A percentile compares a stretch with the other conserved stretches of the same genome.
Evolutionary conservation across 495 filamentous ascomycete genomes (phyloP).

Genomic region (Xylaria sp.): DNA sequence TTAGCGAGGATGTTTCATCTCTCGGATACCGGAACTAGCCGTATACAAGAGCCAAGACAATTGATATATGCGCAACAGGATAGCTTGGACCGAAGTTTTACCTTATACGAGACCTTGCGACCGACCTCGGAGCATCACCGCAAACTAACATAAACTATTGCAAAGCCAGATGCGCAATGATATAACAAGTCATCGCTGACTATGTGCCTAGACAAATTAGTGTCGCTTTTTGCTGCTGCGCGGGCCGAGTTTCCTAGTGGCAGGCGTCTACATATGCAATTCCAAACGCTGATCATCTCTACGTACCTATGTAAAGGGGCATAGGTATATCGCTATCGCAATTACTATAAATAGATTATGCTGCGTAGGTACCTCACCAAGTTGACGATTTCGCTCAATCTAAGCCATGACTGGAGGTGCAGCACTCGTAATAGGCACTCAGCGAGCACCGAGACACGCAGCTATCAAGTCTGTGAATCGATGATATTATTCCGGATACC

Average conservation of each 20-base stretch:
- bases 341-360: not conserved
- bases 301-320: not conserved
- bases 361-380: no score
- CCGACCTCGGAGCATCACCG: not conserved
- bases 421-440: not conserved
- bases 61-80: not conserved
- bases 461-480: not conserved
- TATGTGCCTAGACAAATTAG: not conserved
- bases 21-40: not conserved
- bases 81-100: not conserved
- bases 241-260: constrained; percentile 24
- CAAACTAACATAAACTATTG: not conserved
- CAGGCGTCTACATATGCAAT: not conserved
- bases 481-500: not conserved
- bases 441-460: not conserved
- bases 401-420: not conserved
- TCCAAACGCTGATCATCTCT: not conserved
- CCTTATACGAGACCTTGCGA: not conserved
- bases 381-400: not conserved
- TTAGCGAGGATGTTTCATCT: not conserved
- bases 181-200: not conserved
- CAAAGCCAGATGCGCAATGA: not conserved
- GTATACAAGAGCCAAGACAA: not conserved
- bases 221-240: not conserved
- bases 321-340: not conserved